Conservation (phyloP, 2,329 filamentous ascomycete genomes). For the Penicillium sp. region DNA sequence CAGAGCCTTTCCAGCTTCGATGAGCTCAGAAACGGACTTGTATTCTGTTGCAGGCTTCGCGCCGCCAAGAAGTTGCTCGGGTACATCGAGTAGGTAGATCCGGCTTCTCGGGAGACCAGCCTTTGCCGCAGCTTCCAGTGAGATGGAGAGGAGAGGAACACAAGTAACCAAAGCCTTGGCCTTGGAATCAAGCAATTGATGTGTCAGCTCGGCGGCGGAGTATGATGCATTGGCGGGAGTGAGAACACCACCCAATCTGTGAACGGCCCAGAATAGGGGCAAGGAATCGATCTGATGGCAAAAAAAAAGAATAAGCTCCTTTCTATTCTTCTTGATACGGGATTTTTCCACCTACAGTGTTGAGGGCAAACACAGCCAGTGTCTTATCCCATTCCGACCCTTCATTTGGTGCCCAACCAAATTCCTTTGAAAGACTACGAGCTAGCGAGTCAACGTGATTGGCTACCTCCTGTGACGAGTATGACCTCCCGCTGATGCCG, state of each 20-base stretch:
- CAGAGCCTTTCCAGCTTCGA: slow-evolving; percentile 55
- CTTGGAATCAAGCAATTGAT: slow-evolving; percentile 68
- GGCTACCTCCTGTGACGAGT: slow-evolving; percentile 61
- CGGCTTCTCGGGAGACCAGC: slow-evolving; percentile 61
- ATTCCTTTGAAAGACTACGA: slow-evolving; percentile 65
- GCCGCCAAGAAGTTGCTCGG: slow-evolving; percentile 53
- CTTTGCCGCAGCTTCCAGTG: slow-evolving; percentile 62
- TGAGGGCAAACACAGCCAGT: slow-evolving; percentile 72
- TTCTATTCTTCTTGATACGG: background rate
- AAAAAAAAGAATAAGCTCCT: background rate
- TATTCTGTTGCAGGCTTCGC: slow-evolving; percentile 47
- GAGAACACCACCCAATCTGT: slow-evolving; percentile 70
- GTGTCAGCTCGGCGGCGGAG: slow-evolving; percentile 65
- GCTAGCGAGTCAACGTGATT: slow-evolving; percentile 66
- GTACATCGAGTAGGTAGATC: slow-evolving; percentile 68
- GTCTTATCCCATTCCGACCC: slow-evolving; percentile 82
- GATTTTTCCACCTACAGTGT: slow-evolving; percentile 58
- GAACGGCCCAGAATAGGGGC: slow-evolving; percentile 69
- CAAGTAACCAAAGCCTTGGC: slow-evolving; percentile 72
- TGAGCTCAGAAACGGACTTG: slow-evolving; percentile 65
- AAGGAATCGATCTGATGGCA: slow-evolving; percentile 66
- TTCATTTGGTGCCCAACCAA: slow-evolving; percentile 67
- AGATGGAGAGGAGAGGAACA: slow-evolving; percentile 61
- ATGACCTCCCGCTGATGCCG: slow-evolving; percentile 68
- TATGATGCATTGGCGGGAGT: slow-evolving; percentile 75